Base-by-base conservation (phyloP, 441 rosid species). In the Pelargonium australe region DNA sequence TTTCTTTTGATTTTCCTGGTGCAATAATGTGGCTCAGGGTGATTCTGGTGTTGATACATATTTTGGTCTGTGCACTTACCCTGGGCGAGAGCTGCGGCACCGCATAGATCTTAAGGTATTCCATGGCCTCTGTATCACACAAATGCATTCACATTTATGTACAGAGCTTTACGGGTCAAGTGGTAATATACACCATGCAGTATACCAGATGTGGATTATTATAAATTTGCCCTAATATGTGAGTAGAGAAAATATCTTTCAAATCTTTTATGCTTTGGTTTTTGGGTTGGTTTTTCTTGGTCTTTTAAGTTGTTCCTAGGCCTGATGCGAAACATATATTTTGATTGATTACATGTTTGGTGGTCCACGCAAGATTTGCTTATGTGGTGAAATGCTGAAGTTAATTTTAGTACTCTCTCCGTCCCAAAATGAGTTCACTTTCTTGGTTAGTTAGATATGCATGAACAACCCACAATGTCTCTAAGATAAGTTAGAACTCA, bases 51-150 rank as follows among this genome's bases (percentile, higher is more conserved):
- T 89, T 69, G 95, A 94, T 82, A 91, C 97, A 5, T 91, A 86
- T 78, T 94, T 94, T 78, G 91, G 95, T 67, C 89, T 94, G 63
- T 85, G 95, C 80, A 87, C 96, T 28, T 85, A 85, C 79, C 97
- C 95, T 55, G 96, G 97, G 67, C 82, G 76, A 70, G 94, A 88
- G 82, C 81, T 91, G 60, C 81, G 94, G 62, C 96, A 77, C 68
- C 94, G 96, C 55, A 86, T 94, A 72, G 97, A 94, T 85, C 73
- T 94, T 1, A 94, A 94, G 95, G 99, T 91, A 83, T 68, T 53
- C 41, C 41, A 5, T 37, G 41, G 19, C 60, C 17, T 47, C 55
- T 10, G 2, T 47, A 47, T 47, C 55, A 47, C 14, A 47, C 55
- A 47, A 13, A n/a, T 47, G 55, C 55, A 47, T n/a, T 47, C 55